Evolutionary conservation across 495 filamentous ascomycete genomes (phyloP), one percentile per base, ranked within the genome.

Genomic region (Neurospora sp.): DNA sequence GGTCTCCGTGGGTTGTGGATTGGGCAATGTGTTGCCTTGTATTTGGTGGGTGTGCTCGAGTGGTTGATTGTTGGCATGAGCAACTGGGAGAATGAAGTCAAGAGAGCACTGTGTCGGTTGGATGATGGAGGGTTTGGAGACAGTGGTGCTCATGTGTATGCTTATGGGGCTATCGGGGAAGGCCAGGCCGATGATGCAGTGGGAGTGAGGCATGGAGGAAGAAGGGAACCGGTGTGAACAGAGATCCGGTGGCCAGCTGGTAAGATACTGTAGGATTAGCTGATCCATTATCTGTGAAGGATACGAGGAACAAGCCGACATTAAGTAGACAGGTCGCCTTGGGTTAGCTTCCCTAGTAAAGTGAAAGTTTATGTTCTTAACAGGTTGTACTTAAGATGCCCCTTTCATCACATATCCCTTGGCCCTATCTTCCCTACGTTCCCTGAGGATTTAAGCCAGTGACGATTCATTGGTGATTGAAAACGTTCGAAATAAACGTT

Each of bases 1-100:
- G 94, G 94, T 2, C 84, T 97, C 11, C 85, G 85, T 69, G 94
- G 94, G 1, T 78, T 97, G 37, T 97, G 94, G 94, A 84, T 96
- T 34, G 94, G 94, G 36, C 93, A 96, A 79, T 97, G 94, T 81
- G 90, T 96, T 78, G 94, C 94, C 2, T 81, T 97, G 70, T 97
- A 95, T 78, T 81, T 95, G 38, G 94, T 96, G 6, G 94, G 94
- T 0, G 80, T 84, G 3, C 73, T 94, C 24, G 92, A 97, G 79
- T 97, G 93, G 94, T 81, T 86, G 28, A 90, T 97, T 79, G 93
- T 97, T 34, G 89, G 89, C 0, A 83, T 89, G 78, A 95, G 90
- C 75, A 85, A 93, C 73, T 97, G 93, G 93, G 88, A 94, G 0
- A 80, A 84, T 72, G 90, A 97, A 81, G 93, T 97, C 36, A 78